Evolutionary conservation across 768 basidiomycete species (phyloP), one percentile per base, ranked within the genome.

Genomic region (Grammothele lineata): DNA sequence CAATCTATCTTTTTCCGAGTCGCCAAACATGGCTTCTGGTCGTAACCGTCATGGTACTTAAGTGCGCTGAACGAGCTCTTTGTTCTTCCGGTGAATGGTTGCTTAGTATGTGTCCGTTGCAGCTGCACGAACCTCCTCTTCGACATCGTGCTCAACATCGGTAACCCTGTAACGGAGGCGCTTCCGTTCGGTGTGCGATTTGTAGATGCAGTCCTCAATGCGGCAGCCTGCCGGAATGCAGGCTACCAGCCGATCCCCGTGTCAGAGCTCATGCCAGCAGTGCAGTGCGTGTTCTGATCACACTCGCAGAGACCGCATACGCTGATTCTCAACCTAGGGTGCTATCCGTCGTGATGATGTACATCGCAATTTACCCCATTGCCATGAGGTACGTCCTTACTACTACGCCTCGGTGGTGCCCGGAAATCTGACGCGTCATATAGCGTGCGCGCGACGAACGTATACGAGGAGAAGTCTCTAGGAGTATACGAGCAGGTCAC

Each of bases 11-110:
- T 6, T 95, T 95, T 53, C 92, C 92, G 0, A 81, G 90, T 0
- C 87, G 90, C 57, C 93, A 96, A 62, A 96, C 93, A 3, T 92
- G 91, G 90, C 85, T 94, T 50, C 78, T 96, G 8, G 53, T 91
- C 3, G 74, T 76, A 1, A 63, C 92, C 21, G 71, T 95, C 22
- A 34, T 87, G 7, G 51, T 71, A 1, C 67, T 94, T 37, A 90
- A 81, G 92, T 92, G 57, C 45, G 81, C 50, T 10, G 3, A 10
- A 17, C 38, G 24, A 12, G n/a, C n/a, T 14, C 4, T 15, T 37
- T 9, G 33, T 5, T 19, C 23, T 35, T 14, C n/a, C 32, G 32
- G 21, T 21, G 23, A 24, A n/a, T n/a, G n/a, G n/a, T n/a, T 12
- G 10, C 30, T 51, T 5, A 91, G 8, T 14, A 14, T 14, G 27